A percentile compares a stretch with the other conserved stretches of the same genome.
Conservation (phyloP, 2,329 filamentous ascomycete genomes). For the Sclerotiophoma versabilis region DNA sequence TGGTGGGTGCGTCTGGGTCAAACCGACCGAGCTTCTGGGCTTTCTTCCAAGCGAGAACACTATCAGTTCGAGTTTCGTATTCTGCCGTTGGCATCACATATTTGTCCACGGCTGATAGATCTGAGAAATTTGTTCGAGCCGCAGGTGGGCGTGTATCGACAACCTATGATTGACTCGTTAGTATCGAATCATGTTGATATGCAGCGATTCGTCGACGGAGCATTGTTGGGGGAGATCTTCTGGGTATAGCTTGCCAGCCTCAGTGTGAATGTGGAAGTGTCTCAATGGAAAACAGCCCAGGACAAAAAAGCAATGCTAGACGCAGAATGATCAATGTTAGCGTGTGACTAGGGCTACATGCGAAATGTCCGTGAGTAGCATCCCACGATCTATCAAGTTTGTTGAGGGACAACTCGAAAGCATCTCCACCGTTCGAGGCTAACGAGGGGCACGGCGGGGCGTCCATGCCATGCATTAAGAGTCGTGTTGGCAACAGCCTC, state of each 20-base stretch:
- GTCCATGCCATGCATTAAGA: slow-evolving; percentile 18
- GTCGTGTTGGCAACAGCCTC: slow-evolving; percentile 25
- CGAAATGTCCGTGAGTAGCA: not conserved
- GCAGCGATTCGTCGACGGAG: slow-evolving; percentile 20
- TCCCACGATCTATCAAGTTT: not conserved
- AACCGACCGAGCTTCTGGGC: slow-evolving; percentile 95
- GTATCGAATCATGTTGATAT: slow-evolving; percentile 24
- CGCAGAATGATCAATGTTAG: not conserved
- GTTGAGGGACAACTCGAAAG: not conserved
- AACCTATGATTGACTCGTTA: slow-evolving; percentile 63
- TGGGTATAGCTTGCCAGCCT: not conserved
- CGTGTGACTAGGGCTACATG: not conserved
- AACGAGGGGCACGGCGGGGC: slow-evolving; percentile 33
- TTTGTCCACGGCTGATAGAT: slow-evolving; percentile 83
- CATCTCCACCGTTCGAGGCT: not conserved
- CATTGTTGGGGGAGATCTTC: slow-evolving; percentile 14
- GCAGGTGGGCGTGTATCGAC: slow-evolving; percentile 78
- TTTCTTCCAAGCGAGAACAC: slow-evolving; percentile 94
- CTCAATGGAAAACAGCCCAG: not conserved
- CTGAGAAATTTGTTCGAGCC: slow-evolving; percentile 79
- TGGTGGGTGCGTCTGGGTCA: slow-evolving; percentile 79
- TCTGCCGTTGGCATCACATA: slow-evolving; percentile 86
- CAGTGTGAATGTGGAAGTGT: not conserved
- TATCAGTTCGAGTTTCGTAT: slow-evolving; percentile 86
- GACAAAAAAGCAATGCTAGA: slow-evolving; percentile 3